Base-by-base conservation (phyloP, 2,329 filamentous ascomycete species). In the Talaromyces sp. region DNA sequence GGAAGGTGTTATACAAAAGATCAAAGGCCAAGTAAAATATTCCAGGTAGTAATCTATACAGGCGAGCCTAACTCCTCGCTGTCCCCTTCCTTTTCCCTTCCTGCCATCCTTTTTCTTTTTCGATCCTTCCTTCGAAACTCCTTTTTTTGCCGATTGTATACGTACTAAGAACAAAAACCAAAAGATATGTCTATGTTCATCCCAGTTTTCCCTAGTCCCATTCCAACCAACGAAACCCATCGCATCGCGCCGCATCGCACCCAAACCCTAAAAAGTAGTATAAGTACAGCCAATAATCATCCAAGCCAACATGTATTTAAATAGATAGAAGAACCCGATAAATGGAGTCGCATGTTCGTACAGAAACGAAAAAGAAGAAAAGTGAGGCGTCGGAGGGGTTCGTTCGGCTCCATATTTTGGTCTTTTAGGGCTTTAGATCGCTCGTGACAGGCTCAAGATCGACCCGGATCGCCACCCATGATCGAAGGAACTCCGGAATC, bases 361-460 rank as follows among this genome's bases (percentile, higher is more conserved):
- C 56, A 59, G 13, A 41, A 27, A 16, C 13, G 19, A 19, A 24
- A 57, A 14, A 57, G 54, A 41, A 27, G 24, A 50, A n/a, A 37
- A 41, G 56, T 43, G 22, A 43, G 35, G 37, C 39, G 37, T n/a
- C 56, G 37, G 37, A 19, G 56, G 56, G 16, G 9, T 58, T 35
- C 19, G 41, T 43, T 43, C 41, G 41, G 41, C 41, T 8, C 19
- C 19, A 22, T 13, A 5, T 31, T 31, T 31, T 52, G 16, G 31
- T 11, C 22, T 56, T 24, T 56, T 59, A 59, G 56, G 56, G 56
- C 37, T 59, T 59, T 39, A 9, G 14, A 41, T 37, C 5, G 22
- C 37, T 59, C 56, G 56, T 59, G 56, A 59, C 56, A 43, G 37
- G 37, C 5, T 39, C 47, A 43, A 16, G 56, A 59, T 59, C 56